phyloP scores from a whole-genome alignment of 768 basidiomycete species.

The Suillus occidentalis region DNA sequence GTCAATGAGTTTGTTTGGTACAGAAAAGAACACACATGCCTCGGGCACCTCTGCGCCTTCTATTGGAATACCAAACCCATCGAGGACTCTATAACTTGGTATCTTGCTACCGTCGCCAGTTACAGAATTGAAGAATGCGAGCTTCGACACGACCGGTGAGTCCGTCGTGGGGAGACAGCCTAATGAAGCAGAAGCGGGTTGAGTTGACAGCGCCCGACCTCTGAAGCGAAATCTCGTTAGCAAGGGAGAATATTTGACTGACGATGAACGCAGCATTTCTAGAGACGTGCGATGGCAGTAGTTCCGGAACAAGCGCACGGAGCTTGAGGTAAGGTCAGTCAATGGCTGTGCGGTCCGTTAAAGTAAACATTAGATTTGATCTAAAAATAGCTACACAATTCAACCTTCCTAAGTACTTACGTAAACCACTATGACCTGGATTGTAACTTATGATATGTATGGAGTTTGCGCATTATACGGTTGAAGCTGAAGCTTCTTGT shows the following conservation, averaged over 20 bases:
- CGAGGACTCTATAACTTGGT: conserved; percentile 85
- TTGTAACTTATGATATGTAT: not conserved
- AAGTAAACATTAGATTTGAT: not conserved
- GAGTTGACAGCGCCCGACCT: conserved; percentile 17
- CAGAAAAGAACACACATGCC: conserved; percentile 39
- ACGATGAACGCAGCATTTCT: conserved; percentile 17
- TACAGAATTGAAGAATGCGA: conserved; percentile 82
- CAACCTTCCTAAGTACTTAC: not conserved
- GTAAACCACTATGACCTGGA: not conserved
- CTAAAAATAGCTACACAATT: not conserved
- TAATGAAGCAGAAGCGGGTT: not conserved
- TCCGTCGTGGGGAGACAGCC: conserved; percentile 42
- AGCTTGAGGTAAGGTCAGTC: not conserved
- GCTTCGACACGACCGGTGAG: conserved; percentile 66
- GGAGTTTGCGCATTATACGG: not conserved
- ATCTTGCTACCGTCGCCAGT: conserved; percentile 61
- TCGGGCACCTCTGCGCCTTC: conserved; percentile 77
- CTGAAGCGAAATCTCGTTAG: conserved; percentile 9
- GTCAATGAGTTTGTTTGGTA: conserved; percentile 8
- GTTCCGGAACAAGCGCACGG: conserved; percentile 1
- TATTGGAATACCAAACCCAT: conserved; percentile 72
- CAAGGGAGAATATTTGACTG: conserved; percentile 3
- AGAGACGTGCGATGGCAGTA: not conserved
- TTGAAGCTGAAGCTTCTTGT: not conserved
- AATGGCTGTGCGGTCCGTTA: not conserved